Evolutionary conservation across 176 grass and related monocot genomes (phyloP).

Genomic region (Oryza rufipogon): DNA sequence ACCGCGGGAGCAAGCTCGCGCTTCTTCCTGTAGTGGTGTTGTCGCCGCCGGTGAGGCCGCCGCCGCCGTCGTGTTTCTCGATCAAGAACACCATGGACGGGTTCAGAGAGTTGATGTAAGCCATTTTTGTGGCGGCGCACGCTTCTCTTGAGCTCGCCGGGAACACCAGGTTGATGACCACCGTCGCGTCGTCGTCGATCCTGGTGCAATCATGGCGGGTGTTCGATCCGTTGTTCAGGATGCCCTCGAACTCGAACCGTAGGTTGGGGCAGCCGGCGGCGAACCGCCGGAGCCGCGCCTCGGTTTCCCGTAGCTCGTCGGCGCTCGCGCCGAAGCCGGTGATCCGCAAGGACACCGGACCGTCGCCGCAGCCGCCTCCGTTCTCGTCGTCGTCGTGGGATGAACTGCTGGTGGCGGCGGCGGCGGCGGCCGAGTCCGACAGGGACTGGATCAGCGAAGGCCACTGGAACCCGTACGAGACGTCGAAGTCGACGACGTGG

Average conservation of each 20-base stretch:
- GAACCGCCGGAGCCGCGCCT: slow-evolving; percentile 58
- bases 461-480: slow-evolving; percentile 89
- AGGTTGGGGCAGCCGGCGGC: slow-evolving; percentile 57
- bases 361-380: not conserved
- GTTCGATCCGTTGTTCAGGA: slow-evolving; percentile 34
- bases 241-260: slow-evolving; percentile 67
- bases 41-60: not conserved
- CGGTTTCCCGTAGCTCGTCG: slow-evolving; percentile 65
- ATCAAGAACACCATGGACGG: slow-evolving; percentile 71
- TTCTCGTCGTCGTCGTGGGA: not conserved
- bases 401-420: not conserved
- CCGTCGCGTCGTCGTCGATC: slow-evolving; percentile 49
- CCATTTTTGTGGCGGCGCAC: slow-evolving; percentile 33
- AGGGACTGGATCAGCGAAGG: slow-evolving; percentile 89
- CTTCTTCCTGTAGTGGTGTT: not conserved
- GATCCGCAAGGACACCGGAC: slow-evolving; percentile 56
- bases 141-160: slow-evolving; percentile 42
- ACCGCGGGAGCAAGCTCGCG: slow-evolving; percentile 45
- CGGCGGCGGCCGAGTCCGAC: slow-evolving; percentile 50
- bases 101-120: slow-evolving; percentile 46
- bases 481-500: slow-evolving; percentile 83
- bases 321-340: slow-evolving; percentile 58
- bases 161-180: slow-evolving; percentile 79
- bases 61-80: slow-evolving; percentile 35
- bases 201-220: not conserved